Percentiles rank a stretch among this genome's conserved stretches.
phyloP scores from a whole-genome alignment of 2,329 filamentous ascomycete species.

The Arthrobotrys pseudoclavata region DNA sequence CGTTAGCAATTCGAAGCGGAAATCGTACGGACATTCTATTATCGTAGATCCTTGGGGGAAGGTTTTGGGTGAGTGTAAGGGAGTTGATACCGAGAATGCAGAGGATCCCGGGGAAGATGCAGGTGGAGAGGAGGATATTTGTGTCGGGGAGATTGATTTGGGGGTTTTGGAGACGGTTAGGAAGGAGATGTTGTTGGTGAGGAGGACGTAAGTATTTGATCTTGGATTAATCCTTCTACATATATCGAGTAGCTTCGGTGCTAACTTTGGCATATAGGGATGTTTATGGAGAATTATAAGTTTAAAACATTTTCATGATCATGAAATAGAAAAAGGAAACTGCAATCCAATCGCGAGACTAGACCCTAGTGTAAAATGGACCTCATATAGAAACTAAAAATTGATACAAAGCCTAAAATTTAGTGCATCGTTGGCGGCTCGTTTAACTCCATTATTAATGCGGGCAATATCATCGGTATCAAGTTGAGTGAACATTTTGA shows the following conservation, averaged over 20 bases:
- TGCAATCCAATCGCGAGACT: no score
- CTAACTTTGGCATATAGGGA: conserved; percentile 63
- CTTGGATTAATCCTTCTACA: not conserved
- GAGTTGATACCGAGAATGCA: conserved; percentile 64
- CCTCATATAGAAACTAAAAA: no score
- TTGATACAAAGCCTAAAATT: no score
- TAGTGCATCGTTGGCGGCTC: no score
- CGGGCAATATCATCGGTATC: no score
- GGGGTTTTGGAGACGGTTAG: conserved; percentile 69
- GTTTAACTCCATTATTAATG: no score
- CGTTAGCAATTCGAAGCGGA: conserved; percentile 78
- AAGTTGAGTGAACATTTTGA: not conserved
- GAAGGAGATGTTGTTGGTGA: conserved; percentile 72
- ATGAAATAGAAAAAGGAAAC: not conserved
- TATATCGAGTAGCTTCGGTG: not conserved
- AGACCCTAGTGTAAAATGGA: no score
- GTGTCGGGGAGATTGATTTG: conserved; percentile 72
- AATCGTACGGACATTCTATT: conserved; percentile 87
- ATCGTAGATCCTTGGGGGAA: conserved; percentile 89
- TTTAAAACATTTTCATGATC: not conserved
- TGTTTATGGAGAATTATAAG: conserved; percentile 68
- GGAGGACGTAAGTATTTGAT: conserved; percentile 67
- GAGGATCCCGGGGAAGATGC: conserved; percentile 36
- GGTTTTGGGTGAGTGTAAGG: conserved; percentile 75
- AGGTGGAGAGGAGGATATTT: conserved; percentile 69